These are phyloP conservation scores for Thuidium tamariscinum DNA, from an alignment of 225 moss, liverwort and hornwort species.

Conservation along the genomic window DNA sequence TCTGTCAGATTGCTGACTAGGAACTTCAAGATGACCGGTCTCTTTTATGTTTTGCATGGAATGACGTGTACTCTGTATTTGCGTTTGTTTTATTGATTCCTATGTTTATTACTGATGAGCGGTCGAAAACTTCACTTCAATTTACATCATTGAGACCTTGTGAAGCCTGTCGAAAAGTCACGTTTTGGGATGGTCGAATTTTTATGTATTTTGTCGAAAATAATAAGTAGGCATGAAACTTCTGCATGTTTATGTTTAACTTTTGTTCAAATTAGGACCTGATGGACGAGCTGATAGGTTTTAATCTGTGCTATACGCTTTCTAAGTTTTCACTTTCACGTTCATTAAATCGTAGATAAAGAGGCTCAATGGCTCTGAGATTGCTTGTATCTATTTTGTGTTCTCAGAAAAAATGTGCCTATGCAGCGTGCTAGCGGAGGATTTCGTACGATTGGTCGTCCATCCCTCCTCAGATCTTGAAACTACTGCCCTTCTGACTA, in stretches of 20 bases:
- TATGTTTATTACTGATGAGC: not conserved
- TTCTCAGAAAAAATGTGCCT: slow-evolving; percentile 25
- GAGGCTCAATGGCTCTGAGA: slow-evolving; percentile 22
- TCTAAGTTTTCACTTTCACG: not conserved
- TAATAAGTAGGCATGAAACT: not conserved
- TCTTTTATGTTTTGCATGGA: not conserved
- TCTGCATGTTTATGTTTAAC: not conserved
- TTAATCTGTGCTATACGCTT: not conserved
- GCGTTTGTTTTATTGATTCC: not conserved
- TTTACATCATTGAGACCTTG: not conserved
- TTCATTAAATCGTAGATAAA: not conserved
- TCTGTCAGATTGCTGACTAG: not conserved
- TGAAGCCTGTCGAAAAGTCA: not conserved
- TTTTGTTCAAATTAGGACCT: not conserved
- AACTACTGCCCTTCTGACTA: slow-evolving; percentile 51
- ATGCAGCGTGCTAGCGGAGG: slow-evolving; percentile 90
- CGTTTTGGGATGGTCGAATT: not conserved
- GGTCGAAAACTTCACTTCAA: not conserved
- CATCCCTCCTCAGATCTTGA: slow-evolving; percentile 83
- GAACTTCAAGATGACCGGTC: not conserved
- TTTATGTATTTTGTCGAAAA: not conserved
- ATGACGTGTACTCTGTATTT: not conserved
- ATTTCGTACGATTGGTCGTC: slow-evolving; percentile 80
- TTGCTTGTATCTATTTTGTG: slow-evolving; percentile 18
- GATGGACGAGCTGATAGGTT: not conserved